phyloP scores from a whole-genome alignment of 805 yeast genomes.

The Kodamaea lidongshanica region DNA sequence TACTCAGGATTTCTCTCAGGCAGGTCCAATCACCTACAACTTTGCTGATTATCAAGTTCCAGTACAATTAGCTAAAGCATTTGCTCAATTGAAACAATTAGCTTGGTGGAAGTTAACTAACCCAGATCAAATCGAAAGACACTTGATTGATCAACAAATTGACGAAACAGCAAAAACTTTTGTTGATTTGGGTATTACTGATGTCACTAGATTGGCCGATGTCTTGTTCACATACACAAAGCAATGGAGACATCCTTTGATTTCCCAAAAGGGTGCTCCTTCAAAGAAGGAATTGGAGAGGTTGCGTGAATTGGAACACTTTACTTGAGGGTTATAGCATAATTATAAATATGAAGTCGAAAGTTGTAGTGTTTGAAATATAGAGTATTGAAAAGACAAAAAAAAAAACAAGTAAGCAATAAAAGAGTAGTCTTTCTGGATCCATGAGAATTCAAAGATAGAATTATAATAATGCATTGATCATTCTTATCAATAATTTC shows the following conservation, averaged over 20 bases:
- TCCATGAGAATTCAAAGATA: no score
- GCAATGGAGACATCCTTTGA: slow-evolving; percentile 46
- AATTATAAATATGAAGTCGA: neutral
- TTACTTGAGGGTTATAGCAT: slow-evolving; percentile 23
- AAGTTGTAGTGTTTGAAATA: neutral
- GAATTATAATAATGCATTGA: no score
- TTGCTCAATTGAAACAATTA: slow-evolving; percentile 39
- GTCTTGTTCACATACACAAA: slow-evolving; percentile 41
- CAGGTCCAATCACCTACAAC: slow-evolving; percentile 39
- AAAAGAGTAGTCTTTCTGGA: no score
- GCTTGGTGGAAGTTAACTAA: slow-evolving; percentile 47
- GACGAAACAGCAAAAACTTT: slow-evolving; percentile 59
- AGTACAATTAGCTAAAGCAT: slow-evolving; percentile 38
- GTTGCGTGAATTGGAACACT: slow-evolving; percentile 42
- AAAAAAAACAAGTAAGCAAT: no score
- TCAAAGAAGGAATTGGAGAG: slow-evolving; percentile 34
- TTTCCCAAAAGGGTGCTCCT: slow-evolving; percentile 40
- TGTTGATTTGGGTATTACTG: slow-evolving; percentile 61
- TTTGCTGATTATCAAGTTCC: slow-evolving; percentile 41
- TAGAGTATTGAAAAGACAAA: no score
- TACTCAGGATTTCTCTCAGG: slow-evolving; percentile 43
- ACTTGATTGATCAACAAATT: slow-evolving; percentile 57
- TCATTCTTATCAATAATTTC: no score
- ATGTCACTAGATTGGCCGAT: slow-evolving; percentile 34
- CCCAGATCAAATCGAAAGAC: slow-evolving; percentile 72